Evolutionary conservation across 2,329 filamentous ascomycete genomes (phyloP).

Genomic region (Alternaria hordeiaustralica): DNA sequence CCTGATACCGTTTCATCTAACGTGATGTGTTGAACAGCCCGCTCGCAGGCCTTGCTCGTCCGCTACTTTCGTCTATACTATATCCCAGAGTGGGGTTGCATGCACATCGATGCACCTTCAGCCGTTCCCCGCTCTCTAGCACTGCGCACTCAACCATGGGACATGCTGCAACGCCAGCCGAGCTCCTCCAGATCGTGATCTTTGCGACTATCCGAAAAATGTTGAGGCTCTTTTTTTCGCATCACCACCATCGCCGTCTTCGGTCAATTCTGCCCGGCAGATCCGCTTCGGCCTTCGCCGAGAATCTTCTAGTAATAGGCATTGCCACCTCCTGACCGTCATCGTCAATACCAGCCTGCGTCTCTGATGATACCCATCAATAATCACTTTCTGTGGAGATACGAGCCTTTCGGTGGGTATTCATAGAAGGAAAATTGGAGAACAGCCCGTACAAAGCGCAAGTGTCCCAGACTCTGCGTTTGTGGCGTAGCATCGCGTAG

Average conservation of each 20-base stretch:
- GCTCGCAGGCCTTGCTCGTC: background rate
- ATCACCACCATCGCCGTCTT: background rate
- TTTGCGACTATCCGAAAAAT: constrained; percentile 8
- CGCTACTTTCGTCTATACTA: background rate
- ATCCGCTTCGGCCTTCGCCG: constrained; percentile 11
- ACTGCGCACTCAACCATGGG: constrained; percentile 6
- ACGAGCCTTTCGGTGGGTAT: constrained; percentile 14
- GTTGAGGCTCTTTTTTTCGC: constrained; percentile 13
- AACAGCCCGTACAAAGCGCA: constrained; percentile 6
- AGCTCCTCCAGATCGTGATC: constrained; percentile 11
- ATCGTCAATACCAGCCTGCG: constrained; percentile 3
- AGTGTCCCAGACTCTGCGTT: constrained; percentile 6
- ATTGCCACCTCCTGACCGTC: constrained; percentile 31
- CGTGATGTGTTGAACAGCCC: constrained; percentile 4
- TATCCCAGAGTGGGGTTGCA: constrained; percentile 8
- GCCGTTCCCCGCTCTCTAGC: constrained; percentile 19
- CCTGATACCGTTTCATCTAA: constrained; percentile 7
- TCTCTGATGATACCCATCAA: constrained; percentile 7
- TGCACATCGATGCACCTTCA: constrained; percentile 16
- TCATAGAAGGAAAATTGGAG: constrained; percentile 25
- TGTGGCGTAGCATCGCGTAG: constrained; percentile 24
- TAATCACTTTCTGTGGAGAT: constrained; percentile 25
- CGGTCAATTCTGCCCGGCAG: background rate
- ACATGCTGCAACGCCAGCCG: constrained; percentile 17
- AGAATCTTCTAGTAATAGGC: constrained; percentile 8